Evolutionary conservation across 768 basidiomycete species (phyloP).

Genomic region (Serpula lacrymans): DNA sequence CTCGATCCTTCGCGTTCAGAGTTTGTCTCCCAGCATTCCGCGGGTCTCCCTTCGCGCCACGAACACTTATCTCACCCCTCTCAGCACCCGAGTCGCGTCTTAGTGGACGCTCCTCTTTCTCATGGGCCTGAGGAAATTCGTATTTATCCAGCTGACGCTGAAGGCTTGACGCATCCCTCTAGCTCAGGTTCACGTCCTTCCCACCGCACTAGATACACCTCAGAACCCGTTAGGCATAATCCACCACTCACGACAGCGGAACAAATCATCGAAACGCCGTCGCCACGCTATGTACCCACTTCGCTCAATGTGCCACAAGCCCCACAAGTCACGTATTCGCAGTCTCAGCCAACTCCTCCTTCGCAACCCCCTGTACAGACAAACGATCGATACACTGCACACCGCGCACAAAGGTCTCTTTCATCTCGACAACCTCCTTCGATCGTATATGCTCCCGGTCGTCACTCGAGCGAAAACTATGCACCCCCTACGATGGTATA

Average conservation of each 20-base stretch:
- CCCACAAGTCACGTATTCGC: constrained; percentile 32
- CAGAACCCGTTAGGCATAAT: constrained; percentile 23
- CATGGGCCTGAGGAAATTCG: constrained; percentile 58
- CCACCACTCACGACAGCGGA: constrained; percentile 18
- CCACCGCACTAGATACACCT: constrained; percentile 27
- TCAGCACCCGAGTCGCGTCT: constrained; percentile 11
- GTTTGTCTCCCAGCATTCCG: constrained; percentile 29
- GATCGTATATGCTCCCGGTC: constrained; percentile 57
- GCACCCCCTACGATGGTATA: constrained; percentile 59
- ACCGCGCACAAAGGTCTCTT: constrained; percentile 36
- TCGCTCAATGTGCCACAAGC: constrained; percentile 16
- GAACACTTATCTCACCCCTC: too few species aligned
- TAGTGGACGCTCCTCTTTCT: constrained; percentile 21
- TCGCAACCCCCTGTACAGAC: too few species aligned
- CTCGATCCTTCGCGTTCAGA: constrained; percentile 39
- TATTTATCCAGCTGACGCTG: constrained; percentile 51
- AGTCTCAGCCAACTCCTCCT: constrained; percentile 37
- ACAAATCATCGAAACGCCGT: constrained; percentile 31
- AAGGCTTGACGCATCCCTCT: constrained; percentile 29
- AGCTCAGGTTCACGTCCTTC: constrained; percentile 25
- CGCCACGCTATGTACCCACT: constrained; percentile 24
- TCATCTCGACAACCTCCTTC: constrained; percentile 44
- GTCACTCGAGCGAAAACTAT: constrained; percentile 47
- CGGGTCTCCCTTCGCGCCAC: constrained; percentile 28
- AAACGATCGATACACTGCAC: constrained; percentile 27